Base-by-base conservation (phyloP, 2,329 filamentous ascomycete genomes). In the Emericellopsis atlantica region DNA sequence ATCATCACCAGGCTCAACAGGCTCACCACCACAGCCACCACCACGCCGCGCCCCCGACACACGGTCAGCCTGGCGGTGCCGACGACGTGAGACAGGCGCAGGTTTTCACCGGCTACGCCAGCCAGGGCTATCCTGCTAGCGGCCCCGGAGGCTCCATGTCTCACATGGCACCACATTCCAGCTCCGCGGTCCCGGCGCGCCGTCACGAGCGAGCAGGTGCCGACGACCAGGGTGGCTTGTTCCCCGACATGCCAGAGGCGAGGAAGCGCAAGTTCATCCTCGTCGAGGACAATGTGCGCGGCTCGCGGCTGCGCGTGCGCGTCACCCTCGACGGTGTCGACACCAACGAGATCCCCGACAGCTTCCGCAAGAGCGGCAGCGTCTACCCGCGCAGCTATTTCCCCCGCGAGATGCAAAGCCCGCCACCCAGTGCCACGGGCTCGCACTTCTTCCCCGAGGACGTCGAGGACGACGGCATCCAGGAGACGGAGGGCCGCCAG, bases 181-280 rank as follows among this genome's bases (percentile, higher is more conserved):
- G 54, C 42, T 51, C 54, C 43, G 60, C 52, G 47, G 62, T 61
- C 45, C 57, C 55, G 42, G 59, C 53, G 37, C 59, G 56, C 42
- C 58, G 51, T 49, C 54, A 58, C 42, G 55, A 54, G 45, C 55
- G 53, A 38, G 62, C 73, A 48, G 68, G 73, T 44, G 67, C 71
- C 23, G 69, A 80, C 52, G 73, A 76, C 45, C 66, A 81, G 40
- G 74, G 79, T 14, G 78, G 79, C 38, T 75, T 95, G 36, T 95
- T 95, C 59, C 86, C 87, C 38, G 83, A 92, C 49, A 74, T 95
- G 40, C 88, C 89, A 2, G 87, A 92, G 53, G 80, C 82, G 40
- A 95, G 94, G 66, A 86, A 87, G 54, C 83, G 90, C 56, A 96
- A 95, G 62, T 96, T 96, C 61, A 95, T 96, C 50, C 76, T 96